These are phyloP conservation scores for Candida lessepsii DNA, from an alignment of 805 yeast genomes.

Conservation along the genomic window DNA sequence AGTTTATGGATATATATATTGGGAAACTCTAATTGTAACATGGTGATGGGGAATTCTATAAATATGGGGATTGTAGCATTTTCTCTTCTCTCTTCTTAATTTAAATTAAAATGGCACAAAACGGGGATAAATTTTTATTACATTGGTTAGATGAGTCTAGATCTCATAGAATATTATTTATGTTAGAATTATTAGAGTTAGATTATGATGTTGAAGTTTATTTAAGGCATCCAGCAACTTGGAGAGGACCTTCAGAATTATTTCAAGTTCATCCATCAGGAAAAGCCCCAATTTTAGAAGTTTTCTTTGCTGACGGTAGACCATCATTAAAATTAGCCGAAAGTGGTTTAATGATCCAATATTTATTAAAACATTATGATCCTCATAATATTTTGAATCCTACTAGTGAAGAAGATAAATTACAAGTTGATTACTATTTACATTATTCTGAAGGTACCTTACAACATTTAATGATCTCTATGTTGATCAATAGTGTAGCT, in stretches of 20 bases:
- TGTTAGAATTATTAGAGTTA: conserved; percentile 57
- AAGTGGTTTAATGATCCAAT: conserved; percentile 40
- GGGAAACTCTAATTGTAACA: conserved; percentile 1
- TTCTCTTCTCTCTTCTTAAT: not conserved
- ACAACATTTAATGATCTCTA: conserved; percentile 45
- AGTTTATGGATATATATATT: not conserved
- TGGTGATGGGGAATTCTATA: too few relatives aligned
- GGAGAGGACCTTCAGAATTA: conserved; percentile 47
- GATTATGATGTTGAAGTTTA: conserved; percentile 55
- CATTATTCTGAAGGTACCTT: conserved; percentile 64
- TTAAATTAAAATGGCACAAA: conserved; percentile 10
- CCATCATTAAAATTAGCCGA: conserved; percentile 35
- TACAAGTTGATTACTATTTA: conserved; percentile 50
- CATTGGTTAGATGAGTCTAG: conserved; percentile 54
- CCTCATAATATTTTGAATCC: conserved; percentile 27
- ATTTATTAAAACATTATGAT: conserved; percentile 36
- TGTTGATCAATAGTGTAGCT: conserved; percentile 40
- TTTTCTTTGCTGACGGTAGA: conserved; percentile 34
- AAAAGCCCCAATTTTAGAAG: conserved; percentile 58
- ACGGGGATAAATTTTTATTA: conserved; percentile 16
- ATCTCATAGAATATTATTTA: conserved; percentile 61
- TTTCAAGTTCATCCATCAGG: conserved; percentile 60
- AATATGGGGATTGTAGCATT: too few relatives aligned
- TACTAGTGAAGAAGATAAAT: conserved; percentile 33
- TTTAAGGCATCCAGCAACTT: conserved; percentile 46